Evolutionary conservation across 2,329 filamentous ascomycete species (phyloP).

Genomic region (Hawksworthiomyces lignivorus): DNA sequence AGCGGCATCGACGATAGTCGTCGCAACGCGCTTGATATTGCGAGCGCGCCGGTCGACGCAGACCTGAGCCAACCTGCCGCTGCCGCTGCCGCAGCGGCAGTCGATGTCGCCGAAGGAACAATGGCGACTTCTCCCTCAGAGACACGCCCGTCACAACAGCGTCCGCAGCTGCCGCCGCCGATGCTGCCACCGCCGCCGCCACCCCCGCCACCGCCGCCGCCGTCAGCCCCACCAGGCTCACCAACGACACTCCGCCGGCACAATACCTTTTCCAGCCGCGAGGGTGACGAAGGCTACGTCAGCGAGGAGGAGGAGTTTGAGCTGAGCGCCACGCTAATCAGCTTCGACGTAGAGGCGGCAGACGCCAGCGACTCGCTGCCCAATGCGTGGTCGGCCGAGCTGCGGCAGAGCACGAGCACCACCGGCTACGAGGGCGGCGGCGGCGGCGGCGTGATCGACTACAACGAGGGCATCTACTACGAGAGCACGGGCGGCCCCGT

Average conservation of each 20-base stretch:
- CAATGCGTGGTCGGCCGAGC: constrained; percentile 51
- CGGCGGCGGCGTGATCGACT: background rate
- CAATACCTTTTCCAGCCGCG: constrained; percentile 34
- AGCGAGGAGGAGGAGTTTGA: constrained; percentile 47
- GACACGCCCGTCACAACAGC: no score
- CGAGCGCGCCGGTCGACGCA: no score
- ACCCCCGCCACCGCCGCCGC: no score
- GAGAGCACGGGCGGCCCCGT: constrained; percentile 15
- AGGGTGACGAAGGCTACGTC: constrained; percentile 40
- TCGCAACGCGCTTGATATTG: no score
- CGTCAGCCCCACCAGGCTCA: no score
- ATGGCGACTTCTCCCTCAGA: no score
- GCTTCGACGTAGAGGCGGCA: constrained; percentile 53
- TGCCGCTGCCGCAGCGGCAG: background rate
- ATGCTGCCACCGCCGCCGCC: no score
- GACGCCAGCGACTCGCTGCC: constrained; percentile 43
- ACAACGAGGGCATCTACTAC: constrained; percentile 4
- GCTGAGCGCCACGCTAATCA: constrained; percentile 50
- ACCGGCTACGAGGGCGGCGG: constrained; percentile 2
- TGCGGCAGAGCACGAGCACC: constrained; percentile 37
- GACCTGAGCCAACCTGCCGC: no score
- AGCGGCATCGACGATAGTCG: no score
- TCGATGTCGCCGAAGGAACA: background rate
- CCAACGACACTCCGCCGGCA: constrained; percentile 13
- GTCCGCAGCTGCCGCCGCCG: no score